These are phyloP conservation scores for Rubroboletus satanas DNA, from an alignment of 768 basidiomycete species.

Conservation along the genomic window DNA sequence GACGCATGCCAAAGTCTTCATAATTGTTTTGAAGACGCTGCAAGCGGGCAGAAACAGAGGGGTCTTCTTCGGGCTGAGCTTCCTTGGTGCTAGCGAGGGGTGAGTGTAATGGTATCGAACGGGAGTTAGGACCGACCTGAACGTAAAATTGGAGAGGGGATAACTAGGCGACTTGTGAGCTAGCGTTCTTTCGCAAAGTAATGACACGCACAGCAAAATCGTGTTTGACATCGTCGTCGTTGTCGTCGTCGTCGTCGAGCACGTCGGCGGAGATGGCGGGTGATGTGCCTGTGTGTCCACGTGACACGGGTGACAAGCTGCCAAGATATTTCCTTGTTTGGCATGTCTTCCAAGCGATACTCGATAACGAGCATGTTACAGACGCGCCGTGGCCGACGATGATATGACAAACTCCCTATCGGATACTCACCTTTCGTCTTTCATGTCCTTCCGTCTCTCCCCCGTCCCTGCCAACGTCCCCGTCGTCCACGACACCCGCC, in stretches of 20 bases:
- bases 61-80: constrained; percentile 95
- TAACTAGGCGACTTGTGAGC: constrained; percentile 45
- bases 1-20: constrained; percentile 94
- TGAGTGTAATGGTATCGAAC: constrained; percentile 8
- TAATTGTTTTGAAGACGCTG: constrained; percentile 95
- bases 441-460: constrained; percentile 9
- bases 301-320: constrained; percentile 9
- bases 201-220: constrained; percentile 41
- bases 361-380: neutral
- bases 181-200: neutral
- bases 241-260: constrained; percentile 21
- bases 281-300: neutral
- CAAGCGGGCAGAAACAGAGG: constrained; percentile 90
- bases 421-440: neutral
- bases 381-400: neutral
- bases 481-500: neutral
- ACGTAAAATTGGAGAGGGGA: constrained; percentile 87
- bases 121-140: constrained; percentile 51
- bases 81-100: constrained; percentile 76
- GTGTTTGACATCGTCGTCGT: constrained; percentile 46
- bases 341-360: neutral
- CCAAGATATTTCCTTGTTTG: constrained; percentile 9
- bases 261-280: constrained; percentile 7
- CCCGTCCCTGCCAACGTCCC: neutral
- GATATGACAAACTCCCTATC: neutral